Conservation (phyloP, 441 rosid species). For the Euphorbia schlechtendalii region DNA sequence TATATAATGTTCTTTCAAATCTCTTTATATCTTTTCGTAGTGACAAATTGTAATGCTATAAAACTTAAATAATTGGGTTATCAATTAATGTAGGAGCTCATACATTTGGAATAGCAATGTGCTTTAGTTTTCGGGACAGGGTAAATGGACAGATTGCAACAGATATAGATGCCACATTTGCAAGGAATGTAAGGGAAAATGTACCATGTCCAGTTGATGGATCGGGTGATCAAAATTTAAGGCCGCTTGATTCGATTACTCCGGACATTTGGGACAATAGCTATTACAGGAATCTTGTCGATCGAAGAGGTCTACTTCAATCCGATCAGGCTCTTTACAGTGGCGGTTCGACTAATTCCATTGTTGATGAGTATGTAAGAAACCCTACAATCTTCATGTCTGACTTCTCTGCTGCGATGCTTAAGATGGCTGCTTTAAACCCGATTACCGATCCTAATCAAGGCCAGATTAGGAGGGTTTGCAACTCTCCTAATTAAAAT, state of each 20-base stretch:
- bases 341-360: constrained; percentile 11
- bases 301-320: constrained; percentile 9
- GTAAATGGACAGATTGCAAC: not conserved
- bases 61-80: not conserved
- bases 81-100: not conserved
- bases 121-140: constrained; percentile 2
- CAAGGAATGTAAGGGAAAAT: constrained; percentile 7
- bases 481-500: not conserved
- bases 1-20: no score
- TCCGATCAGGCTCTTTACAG: constrained; percentile 11
- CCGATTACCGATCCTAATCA: constrained; percentile 5
- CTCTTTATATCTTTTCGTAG: no score
- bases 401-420: constrained; percentile 15
- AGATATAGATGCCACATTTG: constrained; percentile 6
- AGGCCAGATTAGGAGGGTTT: constrained; percentile 2
- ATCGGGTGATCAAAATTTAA: not conserved
- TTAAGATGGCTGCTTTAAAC: constrained; percentile 9
- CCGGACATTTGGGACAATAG: constrained; percentile 7
- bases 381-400: constrained; percentile 1
- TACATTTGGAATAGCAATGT: constrained; percentile 12
- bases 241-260: constrained; percentile 3
- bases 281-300: constrained; percentile 8
- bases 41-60: no score
- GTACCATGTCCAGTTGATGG: constrained; percentile 20
- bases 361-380: constrained; percentile 5